phyloP scores from a whole-genome alignment of 345 rosid species.

The Isatis tinctoria region DNA sequence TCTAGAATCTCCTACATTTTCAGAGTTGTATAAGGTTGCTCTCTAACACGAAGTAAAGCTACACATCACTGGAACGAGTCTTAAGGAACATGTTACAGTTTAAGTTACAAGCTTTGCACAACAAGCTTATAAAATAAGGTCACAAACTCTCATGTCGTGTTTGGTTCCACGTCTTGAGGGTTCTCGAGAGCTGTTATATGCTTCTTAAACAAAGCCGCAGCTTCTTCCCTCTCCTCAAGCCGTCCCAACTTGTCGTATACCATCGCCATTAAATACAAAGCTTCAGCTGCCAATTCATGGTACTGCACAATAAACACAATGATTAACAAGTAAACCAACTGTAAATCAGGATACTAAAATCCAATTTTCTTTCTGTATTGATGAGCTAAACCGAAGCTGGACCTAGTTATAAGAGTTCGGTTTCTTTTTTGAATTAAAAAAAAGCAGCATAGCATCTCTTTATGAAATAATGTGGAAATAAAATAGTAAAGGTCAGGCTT shows the following conservation, averaged over 20 bases:
- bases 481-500: background rate
- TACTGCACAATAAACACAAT: slow-evolving; percentile 44
- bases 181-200: slow-evolving; percentile 69
- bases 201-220: slow-evolving; percentile 64
- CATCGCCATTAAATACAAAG: slow-evolving; percentile 70
- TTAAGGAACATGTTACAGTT: background rate
- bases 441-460: background rate
- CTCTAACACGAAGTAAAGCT: background rate
- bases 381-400: slow-evolving; percentile 6
- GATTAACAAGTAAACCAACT: background rate
- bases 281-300: slow-evolving; percentile 85
- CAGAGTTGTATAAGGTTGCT: background rate
- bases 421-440: background rate
- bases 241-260: slow-evolving; percentile 60
- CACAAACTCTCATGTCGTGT: slow-evolving; percentile 5
- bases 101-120: slow-evolving; percentile 14
- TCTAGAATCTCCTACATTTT: background rate
- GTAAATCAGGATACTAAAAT: background rate
- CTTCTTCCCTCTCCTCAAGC: slow-evolving; percentile 67
- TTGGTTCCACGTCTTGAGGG: slow-evolving; percentile 43
- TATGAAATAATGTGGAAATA: background rate
- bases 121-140: background rate
- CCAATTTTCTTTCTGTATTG: background rate
- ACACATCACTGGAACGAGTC: background rate
- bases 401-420: background rate